Base-by-base conservation (phyloP, 208 protist species). In the Crithidia thermophila region DNA sequence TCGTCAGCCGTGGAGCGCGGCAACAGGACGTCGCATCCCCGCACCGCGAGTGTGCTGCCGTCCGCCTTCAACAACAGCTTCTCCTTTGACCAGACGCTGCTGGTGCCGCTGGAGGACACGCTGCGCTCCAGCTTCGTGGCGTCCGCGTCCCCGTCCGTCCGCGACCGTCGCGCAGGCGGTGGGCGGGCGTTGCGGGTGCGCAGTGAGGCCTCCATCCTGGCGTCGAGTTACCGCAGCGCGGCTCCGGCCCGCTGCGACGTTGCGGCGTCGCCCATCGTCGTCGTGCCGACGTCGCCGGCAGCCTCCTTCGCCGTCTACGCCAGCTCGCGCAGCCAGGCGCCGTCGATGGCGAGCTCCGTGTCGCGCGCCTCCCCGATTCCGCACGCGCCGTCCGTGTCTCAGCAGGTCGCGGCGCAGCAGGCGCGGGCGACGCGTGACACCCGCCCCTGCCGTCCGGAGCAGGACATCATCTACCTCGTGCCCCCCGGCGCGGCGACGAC, bases 71-170 rank as follows among this genome's bases (percentile, higher is more conserved):
- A 50, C 60, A 40, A 52, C 37, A 79, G 65, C 61, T 64, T 76
- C 34, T 30, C 23, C 57, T 75, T 80, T 46, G 60, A 80, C 27
- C 73, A 80, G 68, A 80, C 78, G 14, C 40, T 84, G 64, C 69
- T 84, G 16, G 63, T 81, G 39, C 65, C 65, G 43, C 40, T 70
- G 25, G 57, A 60, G 21, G 72, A 56, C 66, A 57, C 59, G 7
- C 43, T 34, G 55, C 36, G 39, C 27, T 52, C 42, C 46, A 21
- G 45, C 39, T 34, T 33, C 25, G 46, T 50, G 18, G 49, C 28
- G 34, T 36, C 62, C 28, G 36, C 52, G 31, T 45, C 66, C 49
- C 50, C 59, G 13, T 62, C 23, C 23, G 31, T 72, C 1, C 28
- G 39, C 21, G 31, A 43, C 31, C 25, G 51, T 16, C 45, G 34